A percentile compares a stretch with the other conserved stretches of the same genome.
Conservation (phyloP, 164 flowering plant species). For the Magnolia kwangsiensis region DNA sequence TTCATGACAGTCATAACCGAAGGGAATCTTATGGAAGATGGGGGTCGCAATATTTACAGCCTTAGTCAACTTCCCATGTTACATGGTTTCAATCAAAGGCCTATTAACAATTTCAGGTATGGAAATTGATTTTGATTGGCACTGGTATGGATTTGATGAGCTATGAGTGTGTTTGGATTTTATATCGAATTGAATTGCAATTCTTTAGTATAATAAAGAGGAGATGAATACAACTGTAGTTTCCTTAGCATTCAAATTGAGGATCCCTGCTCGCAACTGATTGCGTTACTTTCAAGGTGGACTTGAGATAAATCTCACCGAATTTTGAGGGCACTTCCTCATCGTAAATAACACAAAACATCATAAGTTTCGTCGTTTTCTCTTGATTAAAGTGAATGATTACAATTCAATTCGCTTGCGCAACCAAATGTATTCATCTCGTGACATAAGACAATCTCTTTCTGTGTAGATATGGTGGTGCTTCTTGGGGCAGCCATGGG, state of each 20-base stretch:
- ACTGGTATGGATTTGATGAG: background rate
- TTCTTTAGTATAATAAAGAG: no score
- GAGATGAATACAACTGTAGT: no score
- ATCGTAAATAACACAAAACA: no score
- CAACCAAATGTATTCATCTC: background rate
- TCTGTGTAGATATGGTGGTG: conserved; percentile 31
- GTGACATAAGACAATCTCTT: background rate
- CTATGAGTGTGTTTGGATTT: no score
- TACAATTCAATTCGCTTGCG: background rate
- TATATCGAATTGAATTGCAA: no score
- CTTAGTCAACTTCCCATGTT: conserved; percentile 53
- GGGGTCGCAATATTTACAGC: conserved; percentile 41
- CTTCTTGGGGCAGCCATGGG: conserved; percentile 34
- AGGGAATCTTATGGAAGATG: conserved; percentile 37
- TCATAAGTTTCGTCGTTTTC: background rate
- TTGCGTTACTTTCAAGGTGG: background rate
- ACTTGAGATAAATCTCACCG: no score
- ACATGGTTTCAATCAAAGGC: conserved; percentile 36
- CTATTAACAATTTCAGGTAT: conserved; percentile 38
- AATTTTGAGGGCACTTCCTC: no score
- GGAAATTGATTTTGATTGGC: background rate
- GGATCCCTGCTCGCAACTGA: background rate
- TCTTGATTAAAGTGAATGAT: background rate
- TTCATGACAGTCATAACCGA: conserved; percentile 29
- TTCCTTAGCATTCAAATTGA: no score